Base-by-base conservation (phyloP, 192 early-diverging fungal species). In the Irineochytrium annulatum region DNA sequence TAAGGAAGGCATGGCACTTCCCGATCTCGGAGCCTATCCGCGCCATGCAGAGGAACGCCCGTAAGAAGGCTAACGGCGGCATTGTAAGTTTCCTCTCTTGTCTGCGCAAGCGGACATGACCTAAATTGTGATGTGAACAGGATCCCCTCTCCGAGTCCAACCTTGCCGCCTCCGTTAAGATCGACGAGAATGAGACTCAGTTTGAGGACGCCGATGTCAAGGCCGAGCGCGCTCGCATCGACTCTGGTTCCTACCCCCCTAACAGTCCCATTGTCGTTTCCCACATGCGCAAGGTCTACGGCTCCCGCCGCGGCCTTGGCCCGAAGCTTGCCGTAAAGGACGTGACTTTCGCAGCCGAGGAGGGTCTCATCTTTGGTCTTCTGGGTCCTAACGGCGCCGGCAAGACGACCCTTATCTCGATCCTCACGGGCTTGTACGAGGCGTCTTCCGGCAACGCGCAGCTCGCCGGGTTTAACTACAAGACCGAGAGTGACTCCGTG, bases 331-430 rank as follows among this genome's bases (percentile, higher is more conserved):
- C 84, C 2, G 84, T 88, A n/a, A 74, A 85, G 57, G 76, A 85
- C 57, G 77, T 88, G 8, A 82, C 80, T 3, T 73, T 87, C 57
- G 80, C 81, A 3, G 79, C 81, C 11, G 86, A 87, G 43, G 69
- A 66, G 32, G 68, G 77, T 31, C 57, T 73, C 3, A 77, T 86
- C 33, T 86, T 86, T 73, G 85, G 85, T 16, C 61, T 86, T 39
- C 63, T 86, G 20, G 65, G 77, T 48, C 75, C 80, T 16, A 78
- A 84, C 55, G 76, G 77, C 37, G 75, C 77, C 8, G 88, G 88
- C 37, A 90, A 90, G 69, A 84, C 88, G n/a, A 87, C 88, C 3
- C 65, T 89, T 46, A 87, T 90, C 34, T 70, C 68, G 26, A 87
- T 90, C 49, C 67, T 91, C 57, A 90, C 88, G 8, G 88, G 88